Base-by-base conservation (phyloP, 2,329 filamentous ascomycete species). In the Xylaria sp. region DNA sequence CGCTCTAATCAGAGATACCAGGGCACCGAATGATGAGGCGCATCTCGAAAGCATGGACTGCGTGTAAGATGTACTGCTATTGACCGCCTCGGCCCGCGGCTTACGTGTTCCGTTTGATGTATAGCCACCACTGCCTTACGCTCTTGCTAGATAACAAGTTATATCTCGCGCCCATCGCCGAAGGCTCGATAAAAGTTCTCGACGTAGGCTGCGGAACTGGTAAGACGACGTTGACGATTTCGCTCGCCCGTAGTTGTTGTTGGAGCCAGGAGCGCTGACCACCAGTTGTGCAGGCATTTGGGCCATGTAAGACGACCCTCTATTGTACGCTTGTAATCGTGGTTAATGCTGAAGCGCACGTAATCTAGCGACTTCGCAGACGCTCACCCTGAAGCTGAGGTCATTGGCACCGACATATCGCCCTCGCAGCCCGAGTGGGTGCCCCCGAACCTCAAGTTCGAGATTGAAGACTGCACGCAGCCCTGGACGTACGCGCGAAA, bases 361-460 rank as follows among this genome's bases (percentile, higher is more conserved):
- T n/a, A 17, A 29, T 15, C 33, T 27, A 85, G 86, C 62, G 83
- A 83, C 65, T 70, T 76, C 68, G 67, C 78, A 60, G 73, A 83
- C 54, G 59, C 75, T 1, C 78, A 82, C 54, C 81, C 82, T 19
- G 71, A 78, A 54, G 79, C 74, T 40, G 77, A 72, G 75, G 84
- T 75, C 2, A 79, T 80, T 38, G 85, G 85, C 9, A 82, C 83
- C 2, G 85, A 87, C 65, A 76, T 87, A 1, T 85, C 83, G 13
- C 84, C 85, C 0, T 85, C 86, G 13, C 85, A 87, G 61, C 84
- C 85, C 2, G 76, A 76, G 15, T 84, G 77, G 72, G 81, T 87
- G 2, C 85, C 86, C 3, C 79, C 80, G 41, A 89, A 89, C 67
- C 83, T 88, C 35, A 81, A 84, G 64, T 89, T 89, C 66, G 80